These are phyloP conservation scores for Pythium dissotocum DNA, from an alignment of 352 stramenopile species.

Conservation along the genomic window DNA sequence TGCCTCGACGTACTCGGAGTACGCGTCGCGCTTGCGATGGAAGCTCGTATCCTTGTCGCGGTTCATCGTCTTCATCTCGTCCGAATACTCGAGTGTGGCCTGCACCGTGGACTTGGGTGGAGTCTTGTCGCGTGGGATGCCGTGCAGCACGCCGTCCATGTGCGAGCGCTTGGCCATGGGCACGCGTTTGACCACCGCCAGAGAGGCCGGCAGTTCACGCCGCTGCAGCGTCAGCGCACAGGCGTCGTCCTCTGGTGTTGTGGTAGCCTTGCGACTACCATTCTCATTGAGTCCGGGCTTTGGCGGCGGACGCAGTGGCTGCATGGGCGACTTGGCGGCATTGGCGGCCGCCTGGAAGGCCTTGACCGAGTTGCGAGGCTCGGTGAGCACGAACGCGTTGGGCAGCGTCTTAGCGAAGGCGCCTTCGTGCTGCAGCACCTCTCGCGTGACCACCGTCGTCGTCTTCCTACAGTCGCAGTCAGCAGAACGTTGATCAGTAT, in stretches of 20 bases:
- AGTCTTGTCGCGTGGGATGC: constrained; percentile 43
- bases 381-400: constrained; percentile 66
- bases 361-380: constrained; percentile 42
- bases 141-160: constrained; percentile 75
- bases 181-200: constrained; percentile 32
- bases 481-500: neutral
- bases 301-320: constrained; percentile 48
- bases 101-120: constrained; percentile 45
- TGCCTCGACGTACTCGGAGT: constrained; percentile 89
- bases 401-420: constrained; percentile 56
- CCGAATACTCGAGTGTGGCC: constrained; percentile 59
- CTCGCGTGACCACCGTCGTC: constrained; percentile 38
- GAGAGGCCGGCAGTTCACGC: constrained; percentile 21
- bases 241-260: constrained; percentile 7
- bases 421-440: constrained; percentile 40
- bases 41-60: constrained; percentile 66
- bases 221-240: constrained; percentile 14
- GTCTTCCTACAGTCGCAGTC: constrained; percentile 43
- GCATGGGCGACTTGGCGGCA: constrained; percentile 51
- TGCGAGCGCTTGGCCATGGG: constrained; percentile 71
- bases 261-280: constrained; percentile 26
- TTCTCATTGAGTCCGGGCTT: constrained; percentile 39
- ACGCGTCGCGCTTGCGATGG: constrained; percentile 81
- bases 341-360: constrained; percentile 49
- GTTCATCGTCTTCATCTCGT: constrained; percentile 83